Evolutionary conservation across 371 early-diverging fungal genomes (phyloP).

Genomic region (Smittium culicis): DNA sequence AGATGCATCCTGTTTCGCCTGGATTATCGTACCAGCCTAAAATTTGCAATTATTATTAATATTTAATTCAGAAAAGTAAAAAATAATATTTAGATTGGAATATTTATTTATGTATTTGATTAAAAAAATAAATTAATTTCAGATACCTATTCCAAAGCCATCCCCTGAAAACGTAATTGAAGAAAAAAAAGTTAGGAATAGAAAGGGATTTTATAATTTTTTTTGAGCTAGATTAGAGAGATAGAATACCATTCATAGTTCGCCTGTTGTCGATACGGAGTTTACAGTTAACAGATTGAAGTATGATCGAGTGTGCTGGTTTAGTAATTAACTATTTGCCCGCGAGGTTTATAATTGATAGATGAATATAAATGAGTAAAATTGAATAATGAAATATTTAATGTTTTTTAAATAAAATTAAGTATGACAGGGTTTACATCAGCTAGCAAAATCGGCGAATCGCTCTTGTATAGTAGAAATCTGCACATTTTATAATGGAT

Average conservation of each 20-base stretch:
- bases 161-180: slow-evolving; percentile 38
- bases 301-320: slow-evolving; percentile 72
- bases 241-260: slow-evolving; percentile 49
- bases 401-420: too few species aligned
- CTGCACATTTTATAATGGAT: slow-evolving; percentile 45
- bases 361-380: too few species aligned
- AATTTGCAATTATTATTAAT: too few species aligned
- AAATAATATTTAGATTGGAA: neutral
- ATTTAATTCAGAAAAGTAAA: neutral
- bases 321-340: slow-evolving; percentile 40
- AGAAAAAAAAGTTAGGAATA: slow-evolving; percentile 7
- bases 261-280: slow-evolving; percentile 47
- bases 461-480: slow-evolving; percentile 57
- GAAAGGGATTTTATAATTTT: neutral
- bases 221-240: too few species aligned
- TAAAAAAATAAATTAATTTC: slow-evolving; percentile 18
- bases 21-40: slow-evolving; percentile 50
- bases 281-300: slow-evolving; percentile 61
- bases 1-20: slow-evolving; percentile 44
- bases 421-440: slow-evolving; percentile 31
- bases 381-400: too few species aligned
- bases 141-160: slow-evolving; percentile 59
- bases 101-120: neutral
- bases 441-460: slow-evolving; percentile 55
- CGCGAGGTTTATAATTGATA: too few species aligned